These are phyloP conservation scores for Coelastrella sp. DNA, from an alignment of 139 green algal genomes.

Conservation along the genomic window DNA sequence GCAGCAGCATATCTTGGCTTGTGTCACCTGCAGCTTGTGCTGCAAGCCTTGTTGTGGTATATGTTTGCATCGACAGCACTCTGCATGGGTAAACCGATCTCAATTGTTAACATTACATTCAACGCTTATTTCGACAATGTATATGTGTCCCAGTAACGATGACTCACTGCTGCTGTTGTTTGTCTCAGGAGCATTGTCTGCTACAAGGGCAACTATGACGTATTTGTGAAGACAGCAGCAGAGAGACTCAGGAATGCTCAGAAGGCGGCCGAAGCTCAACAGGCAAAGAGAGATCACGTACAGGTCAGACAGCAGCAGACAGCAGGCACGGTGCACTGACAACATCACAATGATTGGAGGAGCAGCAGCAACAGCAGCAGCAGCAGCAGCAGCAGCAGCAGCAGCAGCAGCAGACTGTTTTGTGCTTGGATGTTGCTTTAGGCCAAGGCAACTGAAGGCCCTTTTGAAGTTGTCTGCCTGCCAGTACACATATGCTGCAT, in stretches of 20 bases:
- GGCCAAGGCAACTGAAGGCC: too few relatives aligned
- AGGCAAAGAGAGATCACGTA: constrained; percentile 79
- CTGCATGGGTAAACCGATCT: too few relatives aligned
- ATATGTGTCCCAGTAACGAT: too few relatives aligned
- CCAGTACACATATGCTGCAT: neutral
- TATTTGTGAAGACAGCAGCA: constrained; percentile 82
- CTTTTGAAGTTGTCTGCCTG: too few relatives aligned
- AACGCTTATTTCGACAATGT: too few relatives aligned
- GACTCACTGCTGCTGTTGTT: neutral
- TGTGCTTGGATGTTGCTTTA: too few relatives aligned
- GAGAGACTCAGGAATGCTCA: constrained; percentile 71
- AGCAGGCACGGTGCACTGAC: too few relatives aligned
- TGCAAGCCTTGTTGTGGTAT: constrained; percentile 77
- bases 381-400: neutral
- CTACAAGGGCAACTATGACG: constrained; percentile 91
- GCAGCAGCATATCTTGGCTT: too few relatives aligned
- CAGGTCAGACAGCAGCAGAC: constrained; percentile 13
- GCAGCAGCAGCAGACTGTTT: neutral
- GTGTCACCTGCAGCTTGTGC: constrained; percentile 88
- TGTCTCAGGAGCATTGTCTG: constrained; percentile 49
- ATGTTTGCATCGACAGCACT: neutral
- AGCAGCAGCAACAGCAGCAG: neutral
- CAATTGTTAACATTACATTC: too few relatives aligned
- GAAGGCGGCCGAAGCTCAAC: constrained; percentile 78
- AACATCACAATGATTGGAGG: too few relatives aligned